Base-by-base conservation (phyloP, 164 flowering plant genomes). In the Aristolochia contorta region DNA sequence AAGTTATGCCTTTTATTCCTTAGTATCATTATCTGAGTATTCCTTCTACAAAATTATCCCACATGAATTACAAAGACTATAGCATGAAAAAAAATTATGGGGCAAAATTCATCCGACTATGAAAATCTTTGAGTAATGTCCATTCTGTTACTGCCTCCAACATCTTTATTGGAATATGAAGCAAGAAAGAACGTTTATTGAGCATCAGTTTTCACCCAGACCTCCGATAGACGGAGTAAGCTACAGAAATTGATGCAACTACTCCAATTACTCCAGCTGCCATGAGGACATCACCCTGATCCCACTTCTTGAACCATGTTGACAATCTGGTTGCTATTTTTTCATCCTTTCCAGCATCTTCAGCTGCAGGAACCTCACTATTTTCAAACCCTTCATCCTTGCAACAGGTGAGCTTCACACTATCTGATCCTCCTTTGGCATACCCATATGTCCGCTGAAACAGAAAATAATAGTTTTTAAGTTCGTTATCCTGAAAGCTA, bases 381-480 rank as follows among this genome's bases (percentile, higher is more conserved):
- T 46, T 53, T 55, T 23, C 65, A 37, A 24, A 43, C 16, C 8
- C 54, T 74, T 57, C 64, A 69, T 54, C 45, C 69, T 74, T 23
- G 57, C 47, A 33, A 6, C 21, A 27, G 33, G 66, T 62, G 23
- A 4, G 7, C 33, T n/a, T n/a, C n/a, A n/a, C n/a, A n/a, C 33
- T 7, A 69, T 69, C 64, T 67, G 78, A 65, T 71, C 78, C 53
- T 72, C 71, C 15, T 23, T 53, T 43, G 64, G 6, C 22, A 59
- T 63, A 24, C 86, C 86, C 91, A 92, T 81, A 77, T 83, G 88
- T 50, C 98, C 98, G 85, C 98, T 92, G 84, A 51, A 75, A 50
- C 62, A 9, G 21, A 32, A 20, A 22, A 52, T 20, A 52, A 20
- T 3, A n/a, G 25, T 20, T 52, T 12, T 25, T 20, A 7, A 16